Evolutionary conservation across 2,329 filamentous ascomycete genomes (phyloP).

Genomic region (Neofusicoccum ribis): DNA sequence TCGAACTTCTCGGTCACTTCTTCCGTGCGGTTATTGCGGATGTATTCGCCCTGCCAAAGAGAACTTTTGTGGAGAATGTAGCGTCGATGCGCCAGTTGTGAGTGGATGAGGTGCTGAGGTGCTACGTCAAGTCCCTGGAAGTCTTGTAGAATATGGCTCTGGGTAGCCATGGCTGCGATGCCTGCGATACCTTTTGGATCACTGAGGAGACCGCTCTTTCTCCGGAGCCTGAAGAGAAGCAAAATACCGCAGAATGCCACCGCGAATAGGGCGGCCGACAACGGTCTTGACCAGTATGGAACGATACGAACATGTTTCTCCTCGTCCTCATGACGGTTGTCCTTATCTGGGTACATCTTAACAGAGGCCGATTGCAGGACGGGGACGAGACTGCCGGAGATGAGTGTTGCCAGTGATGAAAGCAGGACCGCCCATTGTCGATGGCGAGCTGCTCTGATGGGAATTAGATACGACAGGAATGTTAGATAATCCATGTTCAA

Average conservation of each 20-base stretch:
- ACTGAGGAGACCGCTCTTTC: conserved; percentile 65
- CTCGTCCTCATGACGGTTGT: conserved; percentile 45
- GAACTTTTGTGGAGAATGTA: conserved; percentile 72
- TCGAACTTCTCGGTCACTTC: conserved; percentile 49
- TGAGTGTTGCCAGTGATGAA: conserved; percentile 63
- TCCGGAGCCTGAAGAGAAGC: conserved; percentile 62
- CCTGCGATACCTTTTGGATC: conserved; percentile 74
- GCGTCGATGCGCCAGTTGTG: conserved; percentile 63
- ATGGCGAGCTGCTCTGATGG: conserved; percentile 61
- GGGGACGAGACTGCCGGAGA: conserved; percentile 69
- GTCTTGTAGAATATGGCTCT: conserved; percentile 71
- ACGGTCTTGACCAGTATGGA: conserved; percentile 60
- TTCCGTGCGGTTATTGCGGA: conserved; percentile 47
- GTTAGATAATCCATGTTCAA: conserved; percentile 76
- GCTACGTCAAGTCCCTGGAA: conserved; percentile 72
- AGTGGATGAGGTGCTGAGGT: conserved; percentile 66
- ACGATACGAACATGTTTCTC: conserved; percentile 59
- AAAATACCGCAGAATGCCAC: conserved; percentile 60
- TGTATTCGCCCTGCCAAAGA: conserved; percentile 64
- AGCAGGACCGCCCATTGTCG: conserved; percentile 68
- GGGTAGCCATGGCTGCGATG: conserved; percentile 73
- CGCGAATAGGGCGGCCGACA: conserved; percentile 58
- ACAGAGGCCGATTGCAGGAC: conserved; percentile 67
- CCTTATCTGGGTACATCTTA: conserved; percentile 55
- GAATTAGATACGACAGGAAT: conserved; percentile 64